Conservation (phyloP, 371 early-diverging fungal genomes). For the Catenaria anguillulae region DNA sequence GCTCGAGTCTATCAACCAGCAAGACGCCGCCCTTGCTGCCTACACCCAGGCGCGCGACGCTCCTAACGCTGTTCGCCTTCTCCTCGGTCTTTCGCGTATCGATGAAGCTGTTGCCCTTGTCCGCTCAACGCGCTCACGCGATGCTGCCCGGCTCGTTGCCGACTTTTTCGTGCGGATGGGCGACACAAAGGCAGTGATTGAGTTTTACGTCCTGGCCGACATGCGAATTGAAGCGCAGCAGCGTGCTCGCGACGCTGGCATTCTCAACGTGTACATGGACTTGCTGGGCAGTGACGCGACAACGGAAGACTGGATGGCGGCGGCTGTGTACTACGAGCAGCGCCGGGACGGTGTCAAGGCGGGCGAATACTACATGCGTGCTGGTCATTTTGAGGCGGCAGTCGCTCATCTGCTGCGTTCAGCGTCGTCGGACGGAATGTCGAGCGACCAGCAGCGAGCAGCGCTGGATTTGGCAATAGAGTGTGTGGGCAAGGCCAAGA, state of each 20-base stretch:
- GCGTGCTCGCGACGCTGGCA: conserved; percentile 29
- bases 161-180: conserved; percentile 22
- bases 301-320: conserved; percentile 15
- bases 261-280: conserved; percentile 29
- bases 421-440: too few relatives aligned
- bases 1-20: conserved; percentile 16
- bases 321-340: conserved; percentile 24
- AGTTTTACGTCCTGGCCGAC: conserved; percentile 34
- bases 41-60: conserved; percentile 30
- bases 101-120: conserved; percentile 31
- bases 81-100: conserved; percentile 24
- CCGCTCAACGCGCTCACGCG: conserved; percentile 26
- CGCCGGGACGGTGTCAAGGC: conserved; percentile 18
- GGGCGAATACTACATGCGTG: conserved; percentile 22
- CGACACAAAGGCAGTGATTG: conserved; percentile 29
- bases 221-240: conserved; percentile 33
- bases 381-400: conserved; percentile 25
- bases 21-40: conserved; percentile 25
- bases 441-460: too few relatives aligned
- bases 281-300: conserved; percentile 24
- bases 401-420: conserved; percentile 23
- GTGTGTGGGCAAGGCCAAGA: conserved; percentile 29
- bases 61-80: conserved; percentile 23
- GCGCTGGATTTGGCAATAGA: conserved; percentile 31
- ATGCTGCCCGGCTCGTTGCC: conserved; percentile 27